These are phyloP conservation scores for Neopestalotiopsis sp. DNA, from an alignment of 2,329 filamentous ascomycete genomes.

Conservation along the genomic window DNA sequence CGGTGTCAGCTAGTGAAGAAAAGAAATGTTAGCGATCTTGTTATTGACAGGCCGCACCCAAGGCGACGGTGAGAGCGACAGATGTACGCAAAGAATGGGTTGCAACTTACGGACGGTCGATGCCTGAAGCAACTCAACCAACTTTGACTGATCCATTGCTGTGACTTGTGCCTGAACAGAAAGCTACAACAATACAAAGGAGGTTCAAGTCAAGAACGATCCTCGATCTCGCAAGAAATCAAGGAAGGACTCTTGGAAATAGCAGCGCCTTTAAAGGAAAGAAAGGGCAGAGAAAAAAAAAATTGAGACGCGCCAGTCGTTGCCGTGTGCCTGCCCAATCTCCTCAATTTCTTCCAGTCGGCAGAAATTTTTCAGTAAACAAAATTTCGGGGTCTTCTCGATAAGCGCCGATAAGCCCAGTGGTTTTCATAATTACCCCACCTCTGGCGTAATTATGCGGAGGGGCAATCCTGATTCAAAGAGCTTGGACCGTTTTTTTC, in stretches of 20 bases:
- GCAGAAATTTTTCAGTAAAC: constrained; percentile 19
- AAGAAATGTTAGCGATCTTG: constrained; percentile 39
- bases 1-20: constrained; percentile 74
- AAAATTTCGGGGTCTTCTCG: constrained; percentile 19
- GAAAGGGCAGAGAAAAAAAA: constrained; percentile 8
- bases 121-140: constrained; percentile 85
- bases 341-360: constrained; percentile 14
- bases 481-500: neutral
- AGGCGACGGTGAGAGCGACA: neutral
- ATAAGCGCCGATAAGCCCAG: constrained; percentile 19
- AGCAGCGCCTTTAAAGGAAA: neutral
- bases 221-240: constrained; percentile 15
- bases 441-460: neutral
- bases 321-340: constrained; percentile 20
- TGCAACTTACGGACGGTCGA: constrained; percentile 79
- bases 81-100: constrained; percentile 12
- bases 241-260: neutral
- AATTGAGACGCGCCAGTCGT: constrained; percentile 7
- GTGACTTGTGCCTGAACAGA: constrained; percentile 26
- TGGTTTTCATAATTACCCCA: constrained; percentile 10
- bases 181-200: constrained; percentile 16
- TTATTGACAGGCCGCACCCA: neutral
- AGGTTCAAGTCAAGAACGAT: constrained; percentile 12
- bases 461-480: constrained; percentile 4
- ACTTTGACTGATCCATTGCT: constrained; percentile 80